These are phyloP conservation scores for Claviceps digitariae DNA, from an alignment of 2,329 filamentous ascomycete species.

Conservation along the genomic window DNA sequence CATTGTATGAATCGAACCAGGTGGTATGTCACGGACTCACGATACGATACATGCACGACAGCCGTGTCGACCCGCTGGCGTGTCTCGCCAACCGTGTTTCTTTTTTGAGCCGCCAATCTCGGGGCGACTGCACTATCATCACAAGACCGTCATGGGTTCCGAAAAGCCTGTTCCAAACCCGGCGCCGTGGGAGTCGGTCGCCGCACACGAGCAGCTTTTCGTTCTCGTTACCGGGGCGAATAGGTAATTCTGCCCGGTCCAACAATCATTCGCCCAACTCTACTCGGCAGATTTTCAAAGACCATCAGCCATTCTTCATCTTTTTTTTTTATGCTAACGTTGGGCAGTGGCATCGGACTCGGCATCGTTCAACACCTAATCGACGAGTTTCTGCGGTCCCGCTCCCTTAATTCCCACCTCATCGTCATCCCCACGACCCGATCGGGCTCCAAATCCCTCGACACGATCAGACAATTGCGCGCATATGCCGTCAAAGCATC, in stretches of 20 bases:
- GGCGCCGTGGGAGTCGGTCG: constrained; percentile 24
- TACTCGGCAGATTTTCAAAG: too few species aligned
- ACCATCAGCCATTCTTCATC: too few species aligned
- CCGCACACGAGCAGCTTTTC: constrained; percentile 35
- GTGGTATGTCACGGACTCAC: too few species aligned
- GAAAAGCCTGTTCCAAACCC: constrained; percentile 1
- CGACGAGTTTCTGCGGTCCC: constrained; percentile 70
- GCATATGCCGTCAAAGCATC: constrained; percentile 38
- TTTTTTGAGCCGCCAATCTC: neutral
- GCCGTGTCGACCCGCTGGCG: neutral
- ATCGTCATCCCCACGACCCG: constrained; percentile 77
- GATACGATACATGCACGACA: neutral
- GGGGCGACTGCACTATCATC: neutral
- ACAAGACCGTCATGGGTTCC: constrained; percentile 2
- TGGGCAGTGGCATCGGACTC: constrained; percentile 72
- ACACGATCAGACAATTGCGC: constrained; percentile 53
- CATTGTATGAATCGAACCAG: neutral
- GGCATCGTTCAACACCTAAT: constrained; percentile 74
- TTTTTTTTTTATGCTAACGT: too few species aligned
- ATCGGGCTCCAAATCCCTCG: constrained; percentile 55
- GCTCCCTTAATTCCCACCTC: constrained; percentile 53
- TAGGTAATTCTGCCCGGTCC: constrained; percentile 40
- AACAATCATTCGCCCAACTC: too few species aligned
- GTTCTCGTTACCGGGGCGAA: constrained; percentile 77
- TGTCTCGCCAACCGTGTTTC: neutral